These are phyloP conservation scores for Penicillium sp. DNA, from an alignment of 2,329 filamentous ascomycete genomes.

Conservation along the genomic window DNA sequence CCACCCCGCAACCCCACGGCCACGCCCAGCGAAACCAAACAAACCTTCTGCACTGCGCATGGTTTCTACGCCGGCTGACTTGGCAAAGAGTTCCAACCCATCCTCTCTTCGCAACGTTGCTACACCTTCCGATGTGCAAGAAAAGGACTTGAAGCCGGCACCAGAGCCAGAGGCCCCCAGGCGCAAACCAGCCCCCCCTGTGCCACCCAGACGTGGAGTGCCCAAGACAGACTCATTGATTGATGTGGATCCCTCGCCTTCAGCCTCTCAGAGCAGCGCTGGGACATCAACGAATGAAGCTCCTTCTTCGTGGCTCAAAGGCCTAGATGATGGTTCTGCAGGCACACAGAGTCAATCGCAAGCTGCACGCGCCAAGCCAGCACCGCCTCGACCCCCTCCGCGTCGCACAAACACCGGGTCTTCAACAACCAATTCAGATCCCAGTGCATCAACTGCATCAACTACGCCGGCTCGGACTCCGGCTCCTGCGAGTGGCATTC, in stretches of 20 bases:
- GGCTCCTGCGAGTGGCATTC: constrained; percentile 17
- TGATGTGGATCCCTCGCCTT: constrained; percentile 18
- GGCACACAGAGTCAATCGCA: constrained; percentile 4
- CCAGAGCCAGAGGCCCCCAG: constrained; percentile 25
- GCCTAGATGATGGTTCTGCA: neutral
- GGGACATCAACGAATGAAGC: constrained; percentile 10
- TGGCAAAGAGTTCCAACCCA: neutral
- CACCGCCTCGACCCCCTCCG: constrained; percentile 32
- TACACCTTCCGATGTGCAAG: neutral
- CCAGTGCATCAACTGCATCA: constrained; percentile 9
- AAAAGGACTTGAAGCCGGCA: neutral
- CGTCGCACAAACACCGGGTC: constrained; percentile 31
- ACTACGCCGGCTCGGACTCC: constrained; percentile 4
- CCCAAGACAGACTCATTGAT: constrained; percentile 18
- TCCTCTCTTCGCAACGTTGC: constrained; percentile 3
- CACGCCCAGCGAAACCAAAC: constrained; percentile 43
- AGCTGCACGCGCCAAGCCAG: constrained; percentile 22
- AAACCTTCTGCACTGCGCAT: constrained; percentile 46
- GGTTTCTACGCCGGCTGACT: constrained; percentile 26
- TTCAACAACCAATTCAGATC: constrained; percentile 16
- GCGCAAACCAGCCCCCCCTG: constrained; percentile 37
- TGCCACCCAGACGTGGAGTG: constrained; percentile 35
- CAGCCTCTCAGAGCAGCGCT: constrained; percentile 29
- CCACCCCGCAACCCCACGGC: constrained; percentile 20
- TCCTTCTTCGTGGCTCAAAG: constrained; percentile 4